These are phyloP conservation scores for Apostasia shenzhenica DNA, from an alignment of 106 monocot genomes.

Conservation along the genomic window DNA sequence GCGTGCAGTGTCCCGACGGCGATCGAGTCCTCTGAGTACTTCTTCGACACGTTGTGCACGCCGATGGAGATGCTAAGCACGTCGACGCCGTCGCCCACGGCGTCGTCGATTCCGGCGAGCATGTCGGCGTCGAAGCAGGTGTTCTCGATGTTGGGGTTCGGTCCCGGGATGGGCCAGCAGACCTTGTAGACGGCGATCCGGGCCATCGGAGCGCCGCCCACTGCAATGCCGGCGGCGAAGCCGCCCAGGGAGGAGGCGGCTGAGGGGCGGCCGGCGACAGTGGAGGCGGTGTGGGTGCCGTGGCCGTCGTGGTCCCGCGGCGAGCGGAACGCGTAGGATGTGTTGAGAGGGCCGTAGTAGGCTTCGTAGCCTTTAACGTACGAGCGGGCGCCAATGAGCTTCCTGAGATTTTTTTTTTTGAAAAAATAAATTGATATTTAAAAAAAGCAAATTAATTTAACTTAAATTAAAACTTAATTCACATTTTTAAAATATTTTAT, in stretches of 20 bases:
- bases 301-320: constrained; percentile 84
- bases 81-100: constrained; percentile 70
- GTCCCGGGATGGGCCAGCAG: constrained; percentile 82
- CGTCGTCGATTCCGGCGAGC: constrained; percentile 82
- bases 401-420: constrained; percentile 26
- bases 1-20: constrained; percentile 80
- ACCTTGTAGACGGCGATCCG: constrained; percentile 77
- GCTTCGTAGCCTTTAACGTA: constrained; percentile 74
- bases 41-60: constrained; percentile 10
- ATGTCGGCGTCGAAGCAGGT: constrained; percentile 83
- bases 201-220: constrained; percentile 65
- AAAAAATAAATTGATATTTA: background rate
- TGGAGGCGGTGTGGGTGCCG: constrained; percentile 87
- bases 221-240: constrained; percentile 47
- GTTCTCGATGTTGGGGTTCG: constrained; percentile 78
- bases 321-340: constrained; percentile 51
- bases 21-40: constrained; percentile 38
- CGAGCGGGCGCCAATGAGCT: constrained; percentile 80
- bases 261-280: constrained; percentile 52
- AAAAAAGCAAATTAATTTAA: too few relatives aligned
- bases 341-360: constrained; percentile 57
- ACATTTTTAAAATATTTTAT: too few relatives aligned
- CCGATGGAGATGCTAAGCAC: constrained; percentile 85
- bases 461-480: too few relatives aligned
- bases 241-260: constrained; percentile 42